phyloP scores from a whole-genome alignment of 768 basidiomycete genomes.

The Pleurotus pulmonarius region DNA sequence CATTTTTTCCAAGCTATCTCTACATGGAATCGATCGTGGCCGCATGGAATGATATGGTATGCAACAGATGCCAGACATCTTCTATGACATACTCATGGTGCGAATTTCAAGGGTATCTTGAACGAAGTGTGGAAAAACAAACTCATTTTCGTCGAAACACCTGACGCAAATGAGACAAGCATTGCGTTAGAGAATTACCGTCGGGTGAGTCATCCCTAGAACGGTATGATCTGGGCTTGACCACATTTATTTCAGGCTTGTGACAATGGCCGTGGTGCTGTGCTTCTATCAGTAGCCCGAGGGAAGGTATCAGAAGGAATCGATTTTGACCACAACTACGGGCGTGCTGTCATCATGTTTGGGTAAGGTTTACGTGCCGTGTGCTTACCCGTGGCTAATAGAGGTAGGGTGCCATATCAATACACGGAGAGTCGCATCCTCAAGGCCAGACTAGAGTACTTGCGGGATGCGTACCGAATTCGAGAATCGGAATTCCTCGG shows the following conservation, averaged over 20 bases:
- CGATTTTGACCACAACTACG: conserved; percentile 99
- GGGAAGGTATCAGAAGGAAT: conserved; percentile 99
- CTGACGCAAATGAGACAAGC: conserved; percentile 97
- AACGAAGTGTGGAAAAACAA: conserved; percentile 99
- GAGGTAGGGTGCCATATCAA: conserved; percentile 83
- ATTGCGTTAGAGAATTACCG: conserved; percentile 94
- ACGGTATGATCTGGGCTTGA: conserved; percentile 6
- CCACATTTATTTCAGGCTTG: conserved; percentile 63
- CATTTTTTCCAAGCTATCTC: conserved; percentile 98
- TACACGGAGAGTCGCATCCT: conserved; percentile 98
- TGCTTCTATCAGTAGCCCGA: conserved; percentile 93
- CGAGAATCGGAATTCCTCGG: conserved; percentile 98
- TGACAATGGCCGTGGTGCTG: conserved; percentile 96
- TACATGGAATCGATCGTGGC: conserved; percentile 99
- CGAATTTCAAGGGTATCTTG: conserved; percentile 74
- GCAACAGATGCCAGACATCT: conserved; percentile 20
- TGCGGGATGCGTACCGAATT: conserved; percentile 97
- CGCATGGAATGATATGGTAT: conserved; percentile 99
- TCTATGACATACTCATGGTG: conserved; percentile 1
- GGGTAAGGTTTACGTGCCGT: conserved; percentile 50
- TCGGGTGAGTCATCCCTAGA: conserved; percentile 48
- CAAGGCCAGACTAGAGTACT: conserved; percentile 94
- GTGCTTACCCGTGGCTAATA: not conserved
- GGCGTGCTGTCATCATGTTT: conserved; percentile 99
- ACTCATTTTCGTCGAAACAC: conserved; percentile 98